A percentile compares a stretch with the other conserved stretches of the same genome.
Conservation (phyloP, 164 flowering plant genomes). For the Kingdonia uniflora region DNA sequence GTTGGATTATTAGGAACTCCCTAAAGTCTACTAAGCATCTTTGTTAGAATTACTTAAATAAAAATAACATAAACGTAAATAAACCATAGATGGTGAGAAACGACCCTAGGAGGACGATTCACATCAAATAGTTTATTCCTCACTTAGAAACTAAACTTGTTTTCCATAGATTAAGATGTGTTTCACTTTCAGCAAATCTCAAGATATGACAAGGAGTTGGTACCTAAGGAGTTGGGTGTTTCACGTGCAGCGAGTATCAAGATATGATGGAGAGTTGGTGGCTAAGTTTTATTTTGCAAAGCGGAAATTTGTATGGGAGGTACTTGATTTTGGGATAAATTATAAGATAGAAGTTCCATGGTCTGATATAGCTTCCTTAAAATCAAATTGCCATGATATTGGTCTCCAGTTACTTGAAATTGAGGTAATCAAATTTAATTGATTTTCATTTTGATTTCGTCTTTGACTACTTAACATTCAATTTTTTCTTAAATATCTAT, state of each 20-base stretch:
- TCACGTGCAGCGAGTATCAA: constrained; percentile 15
- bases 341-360: constrained; percentile 22
- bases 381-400: constrained; percentile 15
- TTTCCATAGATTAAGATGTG: too few relatives aligned
- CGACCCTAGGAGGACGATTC: too few relatives aligned
- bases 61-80: too few relatives aligned
- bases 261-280: constrained; percentile 18
- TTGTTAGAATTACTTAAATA: too few relatives aligned
- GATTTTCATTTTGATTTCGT: background rate
- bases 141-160: too few relatives aligned
- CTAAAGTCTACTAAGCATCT: too few relatives aligned
- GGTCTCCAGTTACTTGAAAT: constrained; percentile 16
- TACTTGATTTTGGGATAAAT: constrained; percentile 16
- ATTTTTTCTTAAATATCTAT: too few relatives aligned
- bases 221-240: too few relatives aligned
- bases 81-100: too few relatives aligned
- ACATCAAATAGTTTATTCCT: too few relatives aligned
- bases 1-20: too few relatives aligned
- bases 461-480: background rate
- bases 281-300: constrained; percentile 20
- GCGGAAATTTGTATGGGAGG: constrained; percentile 20
- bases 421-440: constrained; percentile 11
- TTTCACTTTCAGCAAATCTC: background rate
- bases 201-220: constrained; percentile 16
- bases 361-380: constrained; percentile 21